Evolutionary conservation across 805 yeast genomes (phyloP).

Genomic region (Candida khao-thaluensis): DNA sequence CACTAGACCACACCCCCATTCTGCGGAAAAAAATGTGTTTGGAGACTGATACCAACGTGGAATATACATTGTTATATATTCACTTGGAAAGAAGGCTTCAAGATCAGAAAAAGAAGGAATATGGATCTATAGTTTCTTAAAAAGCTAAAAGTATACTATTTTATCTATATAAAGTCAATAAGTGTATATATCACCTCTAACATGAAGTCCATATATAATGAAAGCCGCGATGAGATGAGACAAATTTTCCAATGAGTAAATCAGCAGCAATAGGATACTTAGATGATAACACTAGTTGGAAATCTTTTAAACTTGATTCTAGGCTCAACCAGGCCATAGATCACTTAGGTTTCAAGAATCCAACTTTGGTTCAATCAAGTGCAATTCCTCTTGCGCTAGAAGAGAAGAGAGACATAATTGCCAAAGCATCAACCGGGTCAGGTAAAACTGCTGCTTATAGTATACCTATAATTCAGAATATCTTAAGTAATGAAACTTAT

Average conservation of each 20-base stretch:
- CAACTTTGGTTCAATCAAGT: slow-evolving; percentile 86
- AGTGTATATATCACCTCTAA: no score
- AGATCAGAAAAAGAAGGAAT: no score
- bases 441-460: slow-evolving; percentile 93
- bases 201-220: no score
- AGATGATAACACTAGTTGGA: slow-evolving; percentile 71
- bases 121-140: no score
- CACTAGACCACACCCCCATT: slow-evolving; percentile 76
- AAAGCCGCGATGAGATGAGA: slow-evolving; percentile 14
- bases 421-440: slow-evolving; percentile 92
- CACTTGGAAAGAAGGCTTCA: no score
- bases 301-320: slow-evolving; percentile 75
- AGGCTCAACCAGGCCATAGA: slow-evolving; percentile 82
- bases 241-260: slow-evolving; percentile 15
- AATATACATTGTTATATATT: no score
- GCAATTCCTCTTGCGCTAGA: slow-evolving; percentile 91
- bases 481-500: slow-evolving; percentile 45
- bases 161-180: no score
- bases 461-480: slow-evolving; percentile 80
- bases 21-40: no score
- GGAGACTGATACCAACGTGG: no score
- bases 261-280: slow-evolving; percentile 69
- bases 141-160: no score
- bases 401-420: slow-evolving; percentile 88
- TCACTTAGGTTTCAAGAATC: slow-evolving; percentile 75